phyloP scores from a whole-genome alignment of 805 yeast species.

The Lachancea thermotolerans region DNA sequence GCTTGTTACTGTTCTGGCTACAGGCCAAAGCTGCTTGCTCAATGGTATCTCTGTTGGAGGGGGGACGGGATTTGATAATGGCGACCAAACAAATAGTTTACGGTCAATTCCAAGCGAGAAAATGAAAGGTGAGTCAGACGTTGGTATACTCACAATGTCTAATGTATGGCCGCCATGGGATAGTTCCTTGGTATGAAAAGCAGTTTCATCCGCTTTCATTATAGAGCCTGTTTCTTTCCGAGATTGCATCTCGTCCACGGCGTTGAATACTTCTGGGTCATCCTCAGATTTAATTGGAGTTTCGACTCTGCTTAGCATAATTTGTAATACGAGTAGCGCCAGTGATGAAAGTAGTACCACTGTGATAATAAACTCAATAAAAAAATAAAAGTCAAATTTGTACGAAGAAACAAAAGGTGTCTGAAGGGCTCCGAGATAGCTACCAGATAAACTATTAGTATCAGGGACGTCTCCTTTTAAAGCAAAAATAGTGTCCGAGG shows the following conservation, averaged over 20 bases:
- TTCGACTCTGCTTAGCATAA: conserved; percentile 11
- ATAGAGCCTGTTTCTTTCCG: neutral
- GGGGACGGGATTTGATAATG: conserved; percentile 44
- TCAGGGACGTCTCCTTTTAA: conserved; percentile 1
- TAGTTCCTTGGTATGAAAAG: conserved; percentile 33
- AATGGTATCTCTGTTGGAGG: conserved; percentile 40
- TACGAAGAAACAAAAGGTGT: conserved; percentile 29
- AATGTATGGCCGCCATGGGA: conserved; percentile 48
- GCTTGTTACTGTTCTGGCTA: conserved; percentile 49
- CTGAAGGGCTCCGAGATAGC: conserved; percentile 10
- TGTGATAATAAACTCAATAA: conserved; percentile 49
- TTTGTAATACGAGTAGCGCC: conserved; percentile 39
- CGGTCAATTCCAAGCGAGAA: conserved; percentile 72
- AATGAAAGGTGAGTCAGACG: conserved; percentile 56
- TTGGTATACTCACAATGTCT: conserved; percentile 55
- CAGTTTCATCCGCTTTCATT: neutral
- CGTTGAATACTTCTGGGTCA: neutral
- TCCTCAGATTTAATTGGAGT: neutral
- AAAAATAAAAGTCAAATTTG: conserved; percentile 43
- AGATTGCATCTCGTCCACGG: neutral
- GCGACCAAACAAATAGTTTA: conserved; percentile 67
- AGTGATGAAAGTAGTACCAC: conserved; percentile 46
- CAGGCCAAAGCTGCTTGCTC: conserved; percentile 50
- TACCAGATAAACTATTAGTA: neutral
- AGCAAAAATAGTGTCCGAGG: conserved; percentile 8